Percentiles rank a stretch among this genome's conserved stretches.
phyloP scores from a whole-genome alignment of 108 stramenopile genomes.

The Thalassiosira profunda region DNA sequence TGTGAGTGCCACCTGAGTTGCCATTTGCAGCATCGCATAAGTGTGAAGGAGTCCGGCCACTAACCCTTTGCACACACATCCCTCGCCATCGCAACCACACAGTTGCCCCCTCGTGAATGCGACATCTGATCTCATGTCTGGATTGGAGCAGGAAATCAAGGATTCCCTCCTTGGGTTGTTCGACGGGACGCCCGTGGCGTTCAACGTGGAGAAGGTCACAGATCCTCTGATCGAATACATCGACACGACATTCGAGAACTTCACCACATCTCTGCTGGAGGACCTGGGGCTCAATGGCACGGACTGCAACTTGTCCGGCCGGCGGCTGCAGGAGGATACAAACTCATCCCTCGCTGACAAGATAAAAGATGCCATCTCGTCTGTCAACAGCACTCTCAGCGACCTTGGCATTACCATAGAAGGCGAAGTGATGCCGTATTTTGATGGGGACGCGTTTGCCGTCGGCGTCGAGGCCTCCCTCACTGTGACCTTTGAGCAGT shows the following conservation, averaged over 20 bases:
- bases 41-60: no score
- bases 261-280: not conserved
- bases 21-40: no score
- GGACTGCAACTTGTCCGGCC: not conserved
- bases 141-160: not conserved
- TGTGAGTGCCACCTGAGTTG: no score
- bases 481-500: slow-evolving; percentile 5
- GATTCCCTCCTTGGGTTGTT: no score
- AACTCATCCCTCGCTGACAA: not conserved
- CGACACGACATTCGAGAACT: slow-evolving; percentile 4
- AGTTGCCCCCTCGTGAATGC: slow-evolving; percentile 6
- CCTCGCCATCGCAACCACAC: no score
- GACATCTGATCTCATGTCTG: not conserved
- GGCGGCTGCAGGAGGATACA: not conserved
- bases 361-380: slow-evolving; percentile 2
- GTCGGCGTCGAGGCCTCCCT: not conserved
- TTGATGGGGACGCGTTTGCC: slow-evolving; percentile 4
- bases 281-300: slow-evolving; percentile 3
- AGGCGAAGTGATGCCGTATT: not conserved
- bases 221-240: slow-evolving; percentile 8
- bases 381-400: not conserved
- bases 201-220: slow-evolving; percentile 2
- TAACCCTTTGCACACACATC: no score
- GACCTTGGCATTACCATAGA: slow-evolving; percentile 7
- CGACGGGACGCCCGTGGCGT: not conserved